Evolutionary conservation across 306 rosid species (phyloP), one percentile per base, ranked within the genome.

Genomic region (Prunus campanulata): DNA sequence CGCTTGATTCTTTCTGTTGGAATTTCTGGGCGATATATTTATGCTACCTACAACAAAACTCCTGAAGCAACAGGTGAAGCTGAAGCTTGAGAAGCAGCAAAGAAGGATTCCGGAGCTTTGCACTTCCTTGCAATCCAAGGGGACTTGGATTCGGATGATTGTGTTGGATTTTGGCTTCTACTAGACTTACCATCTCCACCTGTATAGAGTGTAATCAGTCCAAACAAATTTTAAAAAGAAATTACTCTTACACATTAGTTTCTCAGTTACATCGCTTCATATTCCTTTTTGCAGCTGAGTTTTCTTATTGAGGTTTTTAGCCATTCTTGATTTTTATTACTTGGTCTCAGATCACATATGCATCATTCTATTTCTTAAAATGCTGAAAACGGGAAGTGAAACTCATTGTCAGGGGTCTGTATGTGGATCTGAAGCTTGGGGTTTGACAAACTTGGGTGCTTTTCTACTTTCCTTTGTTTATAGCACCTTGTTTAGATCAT

Each of bases 151-250:
- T 89, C 97, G 8, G 97, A 95, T 84, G 89, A 89, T 35, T 90
- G 96, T 81, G 82, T 82, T 85, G 99, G 99, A 68, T 90, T 90
- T 82, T 92, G 95, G 97, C 97, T 92, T 77, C 86, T 95, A n/a
- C 89, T 95, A n/a, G 97, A 92, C 83, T 84, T 95, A 83, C 99
- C 97, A 4, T 89, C 97, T 46, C 97, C 99, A 49, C 92, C 97
- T 78, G 97, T 95, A 77, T 91, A 32, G 39, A 85, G 83, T 75
- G 22, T 18, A 6, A 16, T 22, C 32, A 12, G 32, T 39, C 11
- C 6, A 19, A 49, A 54, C 15, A 4, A 5, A n/a, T 48, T 51
- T 29, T 47, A 19, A 19, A 25, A 60, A 14, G 75, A 35, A 24
- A 51, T 57, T 30, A 63, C 32, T 73, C 1, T 20, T 60, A 13